Conservation (phyloP, 495 filamentous ascomycete genomes). For the Penicillium bialowiezense region DNA sequence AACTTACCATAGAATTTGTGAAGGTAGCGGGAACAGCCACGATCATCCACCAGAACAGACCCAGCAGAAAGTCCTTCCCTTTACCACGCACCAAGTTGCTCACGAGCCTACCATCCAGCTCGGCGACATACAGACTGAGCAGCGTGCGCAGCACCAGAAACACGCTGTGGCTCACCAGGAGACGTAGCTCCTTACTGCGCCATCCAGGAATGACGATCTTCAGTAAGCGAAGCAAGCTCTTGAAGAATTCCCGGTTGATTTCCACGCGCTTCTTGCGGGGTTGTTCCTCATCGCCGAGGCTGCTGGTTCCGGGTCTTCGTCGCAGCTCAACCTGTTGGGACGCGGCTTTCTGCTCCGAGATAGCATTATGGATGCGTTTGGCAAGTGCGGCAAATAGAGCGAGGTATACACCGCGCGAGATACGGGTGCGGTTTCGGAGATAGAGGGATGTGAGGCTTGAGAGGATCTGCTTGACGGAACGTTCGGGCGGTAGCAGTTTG, state of each 20-base stretch:
- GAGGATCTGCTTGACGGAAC: constrained; percentile 70
- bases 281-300: constrained; percentile 43
- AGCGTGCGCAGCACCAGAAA: constrained; percentile 87
- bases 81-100: constrained; percentile 87
- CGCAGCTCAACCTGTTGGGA: constrained; percentile 68
- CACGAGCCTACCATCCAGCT: constrained; percentile 89
- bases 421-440: constrained; percentile 78
- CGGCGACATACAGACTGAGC: constrained; percentile 92
- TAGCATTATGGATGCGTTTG: constrained; percentile 86
- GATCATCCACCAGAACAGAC: constrained; percentile 97
- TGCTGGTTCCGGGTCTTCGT: constrained; percentile 53
- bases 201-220: constrained; percentile 88
- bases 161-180: constrained; percentile 81
- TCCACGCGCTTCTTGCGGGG: constrained; percentile 77
- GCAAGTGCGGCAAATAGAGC: constrained; percentile 85
- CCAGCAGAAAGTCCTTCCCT: constrained; percentile 84
- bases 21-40: constrained; percentile 97
- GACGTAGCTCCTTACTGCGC: constrained; percentile 79
- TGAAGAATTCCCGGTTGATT: constrained; percentile 93
- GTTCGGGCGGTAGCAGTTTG: constrained; percentile 68
- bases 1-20: constrained; percentile 93
- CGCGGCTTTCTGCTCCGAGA: constrained; percentile 89
- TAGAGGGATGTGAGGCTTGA: constrained; percentile 73
- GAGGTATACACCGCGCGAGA: constrained; percentile 88
- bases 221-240: constrained; percentile 72